Evolutionary conservation across 371 early-diverging fungal species (phyloP).

Genomic region (Apophysomyces trapeziformis): DNA sequence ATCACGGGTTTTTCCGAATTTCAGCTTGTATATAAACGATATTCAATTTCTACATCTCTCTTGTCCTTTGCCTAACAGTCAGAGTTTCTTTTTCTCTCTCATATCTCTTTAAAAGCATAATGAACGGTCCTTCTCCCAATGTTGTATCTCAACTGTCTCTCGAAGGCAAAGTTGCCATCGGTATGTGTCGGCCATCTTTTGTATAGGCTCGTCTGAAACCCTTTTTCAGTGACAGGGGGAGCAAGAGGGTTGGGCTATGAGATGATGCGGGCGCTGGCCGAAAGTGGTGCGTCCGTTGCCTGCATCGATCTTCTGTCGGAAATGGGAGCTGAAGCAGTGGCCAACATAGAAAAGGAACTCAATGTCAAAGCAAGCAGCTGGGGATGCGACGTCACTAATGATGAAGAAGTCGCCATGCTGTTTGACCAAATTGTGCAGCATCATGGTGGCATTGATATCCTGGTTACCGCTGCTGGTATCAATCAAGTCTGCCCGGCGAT

Average conservation of each 20-base stretch:
- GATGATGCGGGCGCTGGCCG: conserved; percentile 49
- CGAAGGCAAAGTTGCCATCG: conserved; percentile 43
- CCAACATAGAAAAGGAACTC: conserved; percentile 25
- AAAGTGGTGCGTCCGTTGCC: conserved; percentile 45
- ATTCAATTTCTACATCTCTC: neutral
- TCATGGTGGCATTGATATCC: conserved; percentile 34
- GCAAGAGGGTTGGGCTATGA: conserved; percentile 51
- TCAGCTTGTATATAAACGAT: neutral
- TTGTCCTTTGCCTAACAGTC: neutral
- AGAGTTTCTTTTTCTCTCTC: too few species aligned
- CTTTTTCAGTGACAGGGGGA: conserved; percentile 44
- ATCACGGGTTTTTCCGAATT: conserved; percentile 24
- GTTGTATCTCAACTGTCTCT: conserved; percentile 32
- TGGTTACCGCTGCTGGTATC: conserved; percentile 37
- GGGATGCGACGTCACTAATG: conserved; percentile 43
- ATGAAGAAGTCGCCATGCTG: conserved; percentile 31
- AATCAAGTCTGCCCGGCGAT: conserved; percentile 29
- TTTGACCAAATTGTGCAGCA: conserved; percentile 36
- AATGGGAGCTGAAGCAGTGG: conserved; percentile 24
- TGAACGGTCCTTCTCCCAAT: conserved; percentile 21
- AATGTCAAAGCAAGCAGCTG: conserved; percentile 36
- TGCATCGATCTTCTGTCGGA: conserved; percentile 38
- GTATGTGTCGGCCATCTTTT: conserved; percentile 20
- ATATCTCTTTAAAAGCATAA: neutral
- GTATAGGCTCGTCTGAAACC: neutral